phyloP scores from a whole-genome alignment of 2,329 filamentous ascomycete species.

The Sclerotinia minor region DNA sequence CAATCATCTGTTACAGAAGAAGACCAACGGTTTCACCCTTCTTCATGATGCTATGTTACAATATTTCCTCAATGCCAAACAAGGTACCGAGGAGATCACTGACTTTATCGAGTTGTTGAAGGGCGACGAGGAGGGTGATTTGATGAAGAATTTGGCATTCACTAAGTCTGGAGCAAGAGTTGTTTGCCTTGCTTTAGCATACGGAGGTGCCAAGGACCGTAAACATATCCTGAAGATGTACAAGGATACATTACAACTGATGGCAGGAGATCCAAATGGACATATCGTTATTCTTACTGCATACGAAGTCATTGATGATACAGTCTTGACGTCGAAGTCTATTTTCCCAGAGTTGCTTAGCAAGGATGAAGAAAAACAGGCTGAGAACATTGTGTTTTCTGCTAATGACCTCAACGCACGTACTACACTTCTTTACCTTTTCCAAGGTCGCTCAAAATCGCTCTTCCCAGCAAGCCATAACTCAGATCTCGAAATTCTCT shows the following conservation, averaged over 20 bases:
- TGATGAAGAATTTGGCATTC: conserved; percentile 94
- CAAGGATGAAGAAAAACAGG: conserved; percentile 62
- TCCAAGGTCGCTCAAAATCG: conserved; percentile 65
- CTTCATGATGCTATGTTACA: conserved; percentile 98
- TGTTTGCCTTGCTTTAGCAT: conserved; percentile 76
- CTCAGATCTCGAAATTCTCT: conserved; percentile 68
- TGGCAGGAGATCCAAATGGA: conserved; percentile 77
- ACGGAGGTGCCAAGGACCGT: conserved; percentile 88
- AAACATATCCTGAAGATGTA: conserved; percentile 85
- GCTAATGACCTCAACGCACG: conserved; percentile 66
- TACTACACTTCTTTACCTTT: conserved; percentile 75
- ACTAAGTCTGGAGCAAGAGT: conserved; percentile 84
- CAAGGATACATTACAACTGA: conserved; percentile 83
- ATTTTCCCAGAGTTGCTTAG: conserved; percentile 85
- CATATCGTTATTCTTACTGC: conserved; percentile 81
- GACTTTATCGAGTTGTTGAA: conserved; percentile 91
- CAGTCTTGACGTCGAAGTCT: conserved; percentile 79
- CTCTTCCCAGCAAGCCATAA: conserved; percentile 63
- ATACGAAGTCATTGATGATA: conserved; percentile 92
- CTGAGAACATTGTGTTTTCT: conserved; percentile 63
- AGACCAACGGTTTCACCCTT: conserved; percentile 95
- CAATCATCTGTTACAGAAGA: conserved; percentile 93
- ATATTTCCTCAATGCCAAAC: conserved; percentile 80
- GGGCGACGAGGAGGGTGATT: conserved; percentile 84
- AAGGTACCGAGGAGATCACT: conserved; percentile 75